Conservation (phyloP, 2,329 filamentous ascomycete genomes). For the Thielaviopsis cerberus region DNA sequence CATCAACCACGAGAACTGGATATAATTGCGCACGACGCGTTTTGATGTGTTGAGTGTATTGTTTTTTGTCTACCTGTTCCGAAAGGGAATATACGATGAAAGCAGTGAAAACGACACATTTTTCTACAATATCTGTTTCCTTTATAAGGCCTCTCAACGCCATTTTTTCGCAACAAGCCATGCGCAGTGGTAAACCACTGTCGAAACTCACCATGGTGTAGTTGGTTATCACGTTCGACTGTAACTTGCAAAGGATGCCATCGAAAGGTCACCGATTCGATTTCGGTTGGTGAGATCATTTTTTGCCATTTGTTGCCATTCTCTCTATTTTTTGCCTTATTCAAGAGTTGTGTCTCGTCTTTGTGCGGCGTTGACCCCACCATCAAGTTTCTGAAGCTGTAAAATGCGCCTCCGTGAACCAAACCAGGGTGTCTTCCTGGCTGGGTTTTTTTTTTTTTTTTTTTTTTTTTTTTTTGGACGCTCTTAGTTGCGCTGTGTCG, state of each 20-base stretch:
- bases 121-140: no score
- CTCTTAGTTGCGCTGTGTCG: no score
- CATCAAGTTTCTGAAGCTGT: background rate
- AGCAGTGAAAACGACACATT: no score
- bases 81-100: no score
- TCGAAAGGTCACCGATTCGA: constrained; percentile 8
- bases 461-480: background rate
- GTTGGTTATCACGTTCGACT: constrained; percentile 11
- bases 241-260: constrained; percentile 4
- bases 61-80: no score
- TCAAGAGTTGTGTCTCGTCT: background rate
- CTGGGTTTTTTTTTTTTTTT: no score
- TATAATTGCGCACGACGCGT: no score
- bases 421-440: no score
- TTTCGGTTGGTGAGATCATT: constrained; percentile 11
- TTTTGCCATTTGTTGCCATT: background rate
- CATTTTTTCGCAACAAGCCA: background rate
- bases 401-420: no score
- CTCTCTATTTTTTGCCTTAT: background rate
- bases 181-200: constrained; percentile 9
- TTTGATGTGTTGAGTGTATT: no score
- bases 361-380: background rate
- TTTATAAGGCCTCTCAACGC: background rate
- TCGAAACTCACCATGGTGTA: constrained; percentile 12
- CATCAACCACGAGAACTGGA: no score